Conservation (phyloP, 805 yeast genomes). For the Maudiozyma saulgeensis region DNA sequence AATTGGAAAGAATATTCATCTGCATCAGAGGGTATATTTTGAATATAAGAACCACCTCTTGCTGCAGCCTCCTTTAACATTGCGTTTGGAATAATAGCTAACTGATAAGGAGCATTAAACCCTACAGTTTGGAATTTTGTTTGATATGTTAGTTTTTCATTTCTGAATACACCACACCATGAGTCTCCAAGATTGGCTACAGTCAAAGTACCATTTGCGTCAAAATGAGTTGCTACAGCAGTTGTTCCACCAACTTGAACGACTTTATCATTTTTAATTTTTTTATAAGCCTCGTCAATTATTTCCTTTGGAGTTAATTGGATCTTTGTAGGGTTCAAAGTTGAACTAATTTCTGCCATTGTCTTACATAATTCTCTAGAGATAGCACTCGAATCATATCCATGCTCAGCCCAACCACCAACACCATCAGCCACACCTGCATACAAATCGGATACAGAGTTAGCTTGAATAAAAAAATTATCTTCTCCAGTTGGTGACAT, state of each 20-base stretch:
- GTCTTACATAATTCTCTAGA: conserved; percentile 66
- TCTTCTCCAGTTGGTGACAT: conserved; percentile 73
- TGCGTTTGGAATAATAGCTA: conserved; percentile 70
- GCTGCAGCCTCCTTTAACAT: conserved; percentile 43
- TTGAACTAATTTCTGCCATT: conserved; percentile 31
- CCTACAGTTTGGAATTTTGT: conserved; percentile 75
- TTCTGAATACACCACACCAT: conserved; percentile 81
- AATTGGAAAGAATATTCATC: conserved; percentile 60
- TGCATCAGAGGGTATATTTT: conserved; percentile 60
- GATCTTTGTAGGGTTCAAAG: conserved; percentile 4
- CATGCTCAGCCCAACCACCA: conserved; percentile 94
- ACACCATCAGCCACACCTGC: conserved; percentile 95
- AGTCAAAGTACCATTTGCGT: conserved; percentile 40
- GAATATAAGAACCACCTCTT: conserved; percentile 54
- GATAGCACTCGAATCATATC: conserved; percentile 81
- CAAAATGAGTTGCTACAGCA: conserved; percentile 70
- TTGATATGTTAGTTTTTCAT: conserved; percentile 48
- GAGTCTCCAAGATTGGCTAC: conserved; percentile 90
- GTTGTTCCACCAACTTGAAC: conserved; percentile 92
- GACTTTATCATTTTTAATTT: conserved; percentile 42
- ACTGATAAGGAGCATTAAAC: conserved; percentile 87
- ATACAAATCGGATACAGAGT: conserved; percentile 31
- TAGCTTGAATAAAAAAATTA: conserved; percentile 45
- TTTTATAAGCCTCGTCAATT: conserved; percentile 46
- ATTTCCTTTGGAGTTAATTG: conserved; percentile 36